Conservation (phyloP, 306 rosid genomes). For the Dryas drummondii region DNA sequence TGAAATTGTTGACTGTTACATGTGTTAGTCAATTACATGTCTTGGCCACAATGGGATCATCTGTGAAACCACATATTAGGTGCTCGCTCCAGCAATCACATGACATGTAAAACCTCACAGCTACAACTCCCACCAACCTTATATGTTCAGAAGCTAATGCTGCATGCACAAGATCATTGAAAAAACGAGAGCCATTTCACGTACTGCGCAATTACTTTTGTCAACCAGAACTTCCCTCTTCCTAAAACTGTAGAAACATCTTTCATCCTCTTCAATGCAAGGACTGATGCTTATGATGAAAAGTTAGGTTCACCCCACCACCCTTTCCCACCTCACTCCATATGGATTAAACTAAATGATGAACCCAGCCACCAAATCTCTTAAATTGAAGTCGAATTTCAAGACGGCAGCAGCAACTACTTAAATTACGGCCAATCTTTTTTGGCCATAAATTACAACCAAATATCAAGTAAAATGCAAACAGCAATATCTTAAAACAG, state of each 20-base stretch:
- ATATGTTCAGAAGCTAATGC: not conserved
- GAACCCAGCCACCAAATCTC: not conserved
- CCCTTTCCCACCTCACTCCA: conserved; percentile 4
- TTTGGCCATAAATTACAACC: conserved; percentile 23
- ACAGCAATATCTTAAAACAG: conserved; percentile 6
- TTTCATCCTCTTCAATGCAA: conserved; percentile 2
- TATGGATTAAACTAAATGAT: conserved; percentile 9
- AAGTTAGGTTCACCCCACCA: not conserved
- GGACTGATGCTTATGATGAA: not conserved
- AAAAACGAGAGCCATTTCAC: not conserved
- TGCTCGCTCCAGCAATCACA: not conserved
- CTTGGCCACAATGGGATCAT: not conserved
- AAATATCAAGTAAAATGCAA: conserved; percentile 26
- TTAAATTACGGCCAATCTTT: conserved; percentile 22
- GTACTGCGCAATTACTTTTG: not conserved
- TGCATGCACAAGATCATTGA: not conserved
- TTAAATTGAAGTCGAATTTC: not conserved
- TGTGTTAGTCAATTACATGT: not conserved
- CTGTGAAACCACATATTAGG: not conserved
- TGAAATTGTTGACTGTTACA: not conserved
- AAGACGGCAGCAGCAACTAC: conserved; percentile 12
- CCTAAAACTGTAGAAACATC: not conserved
- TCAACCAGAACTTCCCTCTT: not conserved
- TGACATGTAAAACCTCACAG: not conserved
- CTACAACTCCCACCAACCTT: not conserved